phyloP scores from a whole-genome alignment of 2,329 filamentous ascomycete species.

The Arthroderma sp. region DNA sequence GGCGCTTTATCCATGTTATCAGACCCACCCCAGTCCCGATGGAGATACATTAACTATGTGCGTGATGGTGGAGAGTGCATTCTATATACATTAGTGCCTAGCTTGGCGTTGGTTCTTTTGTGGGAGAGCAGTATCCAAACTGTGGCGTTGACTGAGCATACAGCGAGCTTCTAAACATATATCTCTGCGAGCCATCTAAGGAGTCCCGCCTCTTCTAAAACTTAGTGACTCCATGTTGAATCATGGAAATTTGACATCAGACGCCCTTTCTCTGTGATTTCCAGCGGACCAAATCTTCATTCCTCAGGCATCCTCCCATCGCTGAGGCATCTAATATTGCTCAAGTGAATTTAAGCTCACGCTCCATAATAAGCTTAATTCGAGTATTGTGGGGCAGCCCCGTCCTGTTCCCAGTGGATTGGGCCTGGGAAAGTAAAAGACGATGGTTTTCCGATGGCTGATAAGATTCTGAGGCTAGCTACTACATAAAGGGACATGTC shows the following conservation, averaged over 20 bases:
- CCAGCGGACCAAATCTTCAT: background rate
- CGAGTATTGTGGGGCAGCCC: background rate
- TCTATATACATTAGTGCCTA: background rate
- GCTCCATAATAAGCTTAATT: conserved; percentile 1
- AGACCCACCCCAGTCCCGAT: background rate
- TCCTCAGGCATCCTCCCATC: background rate
- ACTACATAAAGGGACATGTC: conserved; percentile 1
- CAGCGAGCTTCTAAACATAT: background rate
- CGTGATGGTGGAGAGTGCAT: background rate
- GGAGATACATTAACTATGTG: background rate
- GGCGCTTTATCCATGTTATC: background rate
- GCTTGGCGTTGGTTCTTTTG: background rate
- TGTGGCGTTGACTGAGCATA: no score
- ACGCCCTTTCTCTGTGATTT: no score
- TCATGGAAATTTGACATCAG: no score
- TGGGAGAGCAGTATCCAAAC: background rate
- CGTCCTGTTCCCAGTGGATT: background rate
- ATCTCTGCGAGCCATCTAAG: no score
- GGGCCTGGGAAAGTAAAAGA: background rate
- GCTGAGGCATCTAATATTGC: background rate
- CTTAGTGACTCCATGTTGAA: no score
- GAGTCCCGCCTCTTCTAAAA: no score
- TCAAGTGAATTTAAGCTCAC: background rate
- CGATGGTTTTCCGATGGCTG: background rate
- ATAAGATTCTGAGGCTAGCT: background rate